Base-by-base conservation (phyloP, 2,329 filamentous ascomycete genomes). In the Cladosporium sp. region DNA sequence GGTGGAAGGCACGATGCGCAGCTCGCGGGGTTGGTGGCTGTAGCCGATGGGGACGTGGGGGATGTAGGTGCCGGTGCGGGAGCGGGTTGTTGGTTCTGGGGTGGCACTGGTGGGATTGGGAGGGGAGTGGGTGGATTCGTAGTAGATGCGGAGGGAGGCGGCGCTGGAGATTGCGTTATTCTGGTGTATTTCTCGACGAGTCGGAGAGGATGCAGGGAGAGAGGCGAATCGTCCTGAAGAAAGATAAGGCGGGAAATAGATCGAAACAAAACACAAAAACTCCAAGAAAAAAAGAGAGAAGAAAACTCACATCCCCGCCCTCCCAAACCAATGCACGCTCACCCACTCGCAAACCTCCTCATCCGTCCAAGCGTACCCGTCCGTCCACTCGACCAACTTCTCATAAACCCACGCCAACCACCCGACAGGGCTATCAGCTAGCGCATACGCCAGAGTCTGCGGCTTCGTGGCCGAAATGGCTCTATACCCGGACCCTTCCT, bases 401-500 rank as follows among this genome's bases (percentile, higher is more conserved):
- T 91, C 87, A 58, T 86, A 86, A 32, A 90, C 82, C 87, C 87
- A 91, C 0, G 84, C 80, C 1, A 91, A 71, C 5, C 88, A 70
- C 0, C 78, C 84, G 0, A 86, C 78, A 0, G 87, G 87, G 4
- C 78, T 83, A 62, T 89, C 85, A 0, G 78, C 73, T 3, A 90
- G 73, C 0, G 74, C 80, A 59, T 86, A 87, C 0, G 82, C 83
- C 0, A 90, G 62, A 0, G 87, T 90, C 43, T 86, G 80, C 0
- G 87, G 87, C 47, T 50, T 50, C 18, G 47, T 50, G 7, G 47
- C 47, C 30, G 40, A 43, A 11, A 50, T 43, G 20, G 41, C 32
- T 8, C 41, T 30, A 63, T 87, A 86, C 2, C 77, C 80, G 8
- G 62, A 64, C 0, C 81, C 80, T 43, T 83, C 70, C 6, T 66